Evolutionary conservation across 768 basidiomycete species (phyloP), one percentile per base, ranked within the genome.

Genomic region (Flagelloscypha sp.): DNA sequence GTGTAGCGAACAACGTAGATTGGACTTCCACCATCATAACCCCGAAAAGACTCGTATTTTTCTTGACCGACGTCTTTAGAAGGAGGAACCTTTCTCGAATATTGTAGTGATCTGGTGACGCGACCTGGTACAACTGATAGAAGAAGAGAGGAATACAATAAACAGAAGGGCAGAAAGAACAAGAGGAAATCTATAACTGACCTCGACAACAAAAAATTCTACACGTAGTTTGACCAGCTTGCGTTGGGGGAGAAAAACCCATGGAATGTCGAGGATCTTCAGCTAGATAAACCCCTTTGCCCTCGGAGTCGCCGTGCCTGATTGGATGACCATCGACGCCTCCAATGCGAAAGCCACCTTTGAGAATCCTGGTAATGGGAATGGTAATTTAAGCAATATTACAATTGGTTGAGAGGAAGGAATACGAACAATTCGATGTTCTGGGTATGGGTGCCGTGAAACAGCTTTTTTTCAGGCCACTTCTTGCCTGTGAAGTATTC

Each of bases 141-240:
- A 19, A 19, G 12, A 27, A n/a, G 6, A 13, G 9, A 4, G 10
- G n/a, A 24, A 16, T 6, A 33, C n/a, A n/a, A n/a, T n/a, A n/a
- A n/a, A n/a, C n/a, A n/a, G n/a, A n/a, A n/a, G n/a, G n/a, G n/a
- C n/a, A n/a, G n/a, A n/a, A n/a, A n/a, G n/a, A n/a, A n/a, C n/a
- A n/a, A n/a, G n/a, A n/a, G n/a, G n/a, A n/a, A n/a, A n/a, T n/a
- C n/a, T n/a, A n/a, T n/a, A 27, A 29, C 31, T 17, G 7, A 45
- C 44, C 44, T 24, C 44, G 35, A 35, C 44, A 45, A 19, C 36
- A 40, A 32, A 45, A 45, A 7, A 45, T 38, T 15, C 36, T 30
- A 27, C 24, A 23, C 3, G 24, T 37, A n/a, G 30, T 23, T 16
- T 22, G 27, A 4, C 1, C n/a, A n/a, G n/a, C n/a, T n/a, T n/a